Percentiles rank a stretch among this genome's conserved stretches.
These are phyloP conservation scores for Nematocida ausubeli DNA, from an alignment of 371 early-diverging fungal species.

Conservation along the genomic window DNA sequence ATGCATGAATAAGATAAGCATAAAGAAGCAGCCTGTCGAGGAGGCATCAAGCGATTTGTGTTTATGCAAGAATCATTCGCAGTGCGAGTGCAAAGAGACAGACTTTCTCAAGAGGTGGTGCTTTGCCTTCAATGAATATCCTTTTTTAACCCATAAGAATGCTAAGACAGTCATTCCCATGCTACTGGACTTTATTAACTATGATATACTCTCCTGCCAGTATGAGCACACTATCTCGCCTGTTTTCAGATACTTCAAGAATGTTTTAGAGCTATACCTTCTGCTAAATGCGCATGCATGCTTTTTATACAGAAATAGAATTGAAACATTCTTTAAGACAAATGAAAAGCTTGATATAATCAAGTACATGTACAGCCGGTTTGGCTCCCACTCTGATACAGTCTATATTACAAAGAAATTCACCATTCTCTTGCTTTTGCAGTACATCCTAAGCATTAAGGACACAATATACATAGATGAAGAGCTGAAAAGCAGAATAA, in stretches of 20 bases:
- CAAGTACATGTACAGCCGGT: neutral
- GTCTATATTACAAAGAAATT: slow-evolving; percentile 39
- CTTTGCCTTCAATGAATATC: slow-evolving; percentile 43
- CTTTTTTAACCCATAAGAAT: neutral
- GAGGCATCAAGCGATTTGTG: neutral
- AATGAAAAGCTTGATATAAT: neutral
- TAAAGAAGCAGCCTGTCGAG: neutral
- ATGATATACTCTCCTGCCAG: slow-evolving; percentile 15
- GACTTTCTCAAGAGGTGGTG: slow-evolving; percentile 32
- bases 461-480: slow-evolving; percentile 11
- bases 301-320: neutral
- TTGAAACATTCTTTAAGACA: neutral
- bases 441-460: slow-evolving; percentile 34
- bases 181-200: slow-evolving; percentile 28
- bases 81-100: slow-evolving; percentile 5
- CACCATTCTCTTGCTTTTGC: slow-evolving; percentile 18
- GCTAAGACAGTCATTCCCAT: slow-evolving; percentile 28
- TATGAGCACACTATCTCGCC: neutral
- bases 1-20: neutral
- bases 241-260: neutral
- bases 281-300: slow-evolving; percentile 14
- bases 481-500: neutral
- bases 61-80: neutral
- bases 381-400: neutral
- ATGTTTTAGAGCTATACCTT: neutral